phyloP scores from a whole-genome alignment of 1,139 yeast species.

The Keqinozyma sinolaborantium region DNA sequence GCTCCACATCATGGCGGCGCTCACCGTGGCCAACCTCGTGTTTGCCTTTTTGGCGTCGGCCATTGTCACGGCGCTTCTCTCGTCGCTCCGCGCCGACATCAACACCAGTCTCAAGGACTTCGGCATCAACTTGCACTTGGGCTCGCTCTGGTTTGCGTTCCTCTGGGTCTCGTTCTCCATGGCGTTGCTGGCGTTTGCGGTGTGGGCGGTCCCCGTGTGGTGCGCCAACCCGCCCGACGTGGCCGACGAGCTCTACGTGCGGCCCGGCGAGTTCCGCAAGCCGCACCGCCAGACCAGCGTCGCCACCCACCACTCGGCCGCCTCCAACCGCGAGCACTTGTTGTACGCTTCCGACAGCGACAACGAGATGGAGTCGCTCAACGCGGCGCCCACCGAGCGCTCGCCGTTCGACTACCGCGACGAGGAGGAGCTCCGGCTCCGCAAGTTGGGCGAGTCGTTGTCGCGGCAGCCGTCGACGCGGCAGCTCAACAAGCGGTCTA shows the following conservation, averaged over 20 bases:
- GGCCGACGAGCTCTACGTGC: slow-evolving; percentile 18
- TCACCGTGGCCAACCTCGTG: slow-evolving; percentile 31
- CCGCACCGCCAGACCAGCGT: neutral
- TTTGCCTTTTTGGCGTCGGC: slow-evolving; percentile 25
- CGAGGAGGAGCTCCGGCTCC: slow-evolving; percentile 22
- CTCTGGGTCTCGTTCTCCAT: slow-evolving; percentile 32
- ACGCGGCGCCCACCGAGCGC: no score
- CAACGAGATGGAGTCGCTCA: slow-evolving; percentile 1
- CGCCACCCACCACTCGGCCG: neutral
- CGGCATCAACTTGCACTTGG: slow-evolving; percentile 42
- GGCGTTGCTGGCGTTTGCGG: slow-evolving; percentile 20
- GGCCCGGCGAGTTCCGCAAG: slow-evolving; percentile 11
- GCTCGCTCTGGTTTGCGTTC: slow-evolving; percentile 39
- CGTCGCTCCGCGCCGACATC: slow-evolving; percentile 24
- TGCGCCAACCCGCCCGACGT: slow-evolving; percentile 36
- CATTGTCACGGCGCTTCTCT: slow-evolving; percentile 22
- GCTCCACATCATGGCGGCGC: slow-evolving; percentile 26
- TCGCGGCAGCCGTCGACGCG: slow-evolving; percentile 25
- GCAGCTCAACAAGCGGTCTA: slow-evolving; percentile 14
- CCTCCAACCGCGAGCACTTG: slow-evolving; percentile 7
- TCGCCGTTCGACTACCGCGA: slow-evolving; percentile 3
- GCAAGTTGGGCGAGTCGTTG: slow-evolving; percentile 30
- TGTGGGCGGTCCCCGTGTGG: slow-evolving; percentile 43
- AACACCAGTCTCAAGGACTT: slow-evolving; percentile 31
- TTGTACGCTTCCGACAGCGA: slow-evolving; percentile 9